Evolutionary conservation across 495 filamentous ascomycete species (phyloP).

Genomic region (Talaromyces thailandensis): DNA sequence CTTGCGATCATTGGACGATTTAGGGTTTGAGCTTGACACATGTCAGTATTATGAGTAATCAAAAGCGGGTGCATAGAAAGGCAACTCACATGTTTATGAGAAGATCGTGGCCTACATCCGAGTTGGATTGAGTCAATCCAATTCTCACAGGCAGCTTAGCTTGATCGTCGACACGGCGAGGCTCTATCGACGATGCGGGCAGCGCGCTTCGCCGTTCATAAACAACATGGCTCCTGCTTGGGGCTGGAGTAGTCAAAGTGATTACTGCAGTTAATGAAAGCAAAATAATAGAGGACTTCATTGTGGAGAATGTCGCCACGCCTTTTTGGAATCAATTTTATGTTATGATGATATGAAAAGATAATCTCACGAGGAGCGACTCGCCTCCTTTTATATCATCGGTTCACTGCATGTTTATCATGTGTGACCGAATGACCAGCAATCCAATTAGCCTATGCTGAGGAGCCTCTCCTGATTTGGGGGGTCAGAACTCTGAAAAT

Average conservation of each 20-base stretch:
- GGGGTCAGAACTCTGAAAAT: not conserved
- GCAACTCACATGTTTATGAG: conserved; percentile 41
- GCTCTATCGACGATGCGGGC: conserved; percentile 25
- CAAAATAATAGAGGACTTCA: conserved; percentile 24
- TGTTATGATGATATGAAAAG: not conserved
- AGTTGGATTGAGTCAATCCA: conserved; percentile 44
- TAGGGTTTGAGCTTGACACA: conserved; percentile 24
- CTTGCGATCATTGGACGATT: conserved; percentile 44
- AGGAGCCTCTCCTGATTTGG: not conserved
- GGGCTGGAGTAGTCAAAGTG: conserved; percentile 20
- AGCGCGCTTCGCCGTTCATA: conserved; percentile 32
- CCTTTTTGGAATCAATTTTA: too few relatives aligned
- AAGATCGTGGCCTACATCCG: conserved; percentile 42
- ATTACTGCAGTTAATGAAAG: conserved; percentile 16
- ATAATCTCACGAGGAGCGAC: not conserved
- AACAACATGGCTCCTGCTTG: conserved; percentile 18
- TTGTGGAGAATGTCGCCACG: conserved; percentile 3
- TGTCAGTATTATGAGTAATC: conserved; percentile 9
- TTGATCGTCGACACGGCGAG: conserved; percentile 17
- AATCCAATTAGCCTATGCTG: not conserved
- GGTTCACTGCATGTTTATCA: not conserved
- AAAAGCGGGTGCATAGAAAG: conserved; percentile 17
- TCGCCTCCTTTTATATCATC: not conserved
- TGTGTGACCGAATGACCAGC: not conserved
- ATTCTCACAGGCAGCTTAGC: conserved; percentile 44